Percentiles rank a stretch among this genome's conserved stretches.
Conservation (phyloP, 441 rosid species). For the Gossypium schwendimanii region DNA sequence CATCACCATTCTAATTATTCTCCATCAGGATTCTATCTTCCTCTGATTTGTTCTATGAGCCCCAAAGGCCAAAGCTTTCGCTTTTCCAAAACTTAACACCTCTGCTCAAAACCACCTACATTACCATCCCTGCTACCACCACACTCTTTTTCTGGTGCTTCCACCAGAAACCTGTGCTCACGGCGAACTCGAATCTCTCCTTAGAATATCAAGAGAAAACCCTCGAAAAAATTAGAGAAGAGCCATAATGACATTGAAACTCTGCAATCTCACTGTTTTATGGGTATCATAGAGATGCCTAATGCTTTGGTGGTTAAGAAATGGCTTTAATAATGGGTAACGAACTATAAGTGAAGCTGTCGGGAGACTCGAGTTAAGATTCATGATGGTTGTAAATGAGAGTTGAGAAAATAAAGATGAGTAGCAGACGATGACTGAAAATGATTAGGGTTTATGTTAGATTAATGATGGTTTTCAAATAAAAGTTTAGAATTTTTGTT, state of each 20-base stretch:
- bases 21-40: slow-evolving; percentile 37
- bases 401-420: too few species aligned
- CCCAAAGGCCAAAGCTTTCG: slow-evolving; percentile 18
- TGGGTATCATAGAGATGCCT: slow-evolving; percentile 38
- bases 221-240: slow-evolving; percentile 34
- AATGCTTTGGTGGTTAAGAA: too few species aligned
- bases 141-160: slow-evolving; percentile 46
- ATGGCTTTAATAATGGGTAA: too few species aligned
- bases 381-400: too few species aligned
- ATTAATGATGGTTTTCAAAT: too few species aligned
- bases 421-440: too few species aligned
- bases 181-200: slow-evolving; percentile 14
- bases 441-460: too few species aligned
- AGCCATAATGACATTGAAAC: slow-evolving; percentile 46
- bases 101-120: slow-evolving; percentile 39
- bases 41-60: not conserved
- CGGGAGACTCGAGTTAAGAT: too few species aligned
- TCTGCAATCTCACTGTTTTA: slow-evolving; percentile 27
- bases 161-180: slow-evolving; percentile 41
- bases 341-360: too few species aligned
- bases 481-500: too few species aligned
- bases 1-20: slow-evolving; percentile 22
- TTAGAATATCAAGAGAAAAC: slow-evolving; percentile 37
- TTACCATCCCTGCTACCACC: slow-evolving; percentile 52
- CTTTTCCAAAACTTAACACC: slow-evolving; percentile 22